A percentile compares a stretch with the other conserved stretches of the same genome.
Conservation (phyloP, 495 filamentous ascomycete species). For the Jackrogersella multiformis region DNA sequence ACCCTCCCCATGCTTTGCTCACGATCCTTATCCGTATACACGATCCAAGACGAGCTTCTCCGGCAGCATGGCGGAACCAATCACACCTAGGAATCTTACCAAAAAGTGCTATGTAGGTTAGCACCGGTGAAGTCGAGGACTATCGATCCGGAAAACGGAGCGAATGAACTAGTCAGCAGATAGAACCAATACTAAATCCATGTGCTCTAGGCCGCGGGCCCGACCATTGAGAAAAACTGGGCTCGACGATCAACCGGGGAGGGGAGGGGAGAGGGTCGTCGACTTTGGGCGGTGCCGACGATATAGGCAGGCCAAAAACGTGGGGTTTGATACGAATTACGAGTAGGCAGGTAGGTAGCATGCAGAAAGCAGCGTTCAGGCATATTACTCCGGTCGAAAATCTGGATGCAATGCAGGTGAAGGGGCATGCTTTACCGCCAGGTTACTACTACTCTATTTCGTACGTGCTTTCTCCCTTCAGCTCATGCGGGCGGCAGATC, state of each 20-base stretch:
- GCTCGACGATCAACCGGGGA: not conserved
- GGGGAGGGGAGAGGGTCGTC: not conserved
- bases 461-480: slow-evolving; percentile 4
- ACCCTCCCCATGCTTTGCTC: too few species aligned
- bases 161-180: not conserved
- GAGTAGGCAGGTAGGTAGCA: not conserved
- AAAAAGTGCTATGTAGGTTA: too few species aligned
- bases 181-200: not conserved
- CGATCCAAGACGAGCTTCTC: too few species aligned
- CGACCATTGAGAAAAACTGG: not conserved
- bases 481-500: slow-evolving; percentile 14
- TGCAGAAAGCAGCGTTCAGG: not conserved
- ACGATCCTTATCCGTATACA: too few species aligned
- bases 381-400: not conserved
- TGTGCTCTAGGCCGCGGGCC: not conserved
- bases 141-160: not conserved
- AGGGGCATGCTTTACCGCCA: not conserved
- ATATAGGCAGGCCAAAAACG: not conserved
- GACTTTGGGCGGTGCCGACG: not conserved
- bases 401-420: not conserved
- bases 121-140: not conserved
- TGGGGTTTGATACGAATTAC: not conserved
- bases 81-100: too few species aligned
- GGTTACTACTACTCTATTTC: slow-evolving; percentile 10
- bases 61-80: too few species aligned